Base-by-base conservation (phyloP, 305 asterid genomes). In the Monarda citriodora region DNA sequence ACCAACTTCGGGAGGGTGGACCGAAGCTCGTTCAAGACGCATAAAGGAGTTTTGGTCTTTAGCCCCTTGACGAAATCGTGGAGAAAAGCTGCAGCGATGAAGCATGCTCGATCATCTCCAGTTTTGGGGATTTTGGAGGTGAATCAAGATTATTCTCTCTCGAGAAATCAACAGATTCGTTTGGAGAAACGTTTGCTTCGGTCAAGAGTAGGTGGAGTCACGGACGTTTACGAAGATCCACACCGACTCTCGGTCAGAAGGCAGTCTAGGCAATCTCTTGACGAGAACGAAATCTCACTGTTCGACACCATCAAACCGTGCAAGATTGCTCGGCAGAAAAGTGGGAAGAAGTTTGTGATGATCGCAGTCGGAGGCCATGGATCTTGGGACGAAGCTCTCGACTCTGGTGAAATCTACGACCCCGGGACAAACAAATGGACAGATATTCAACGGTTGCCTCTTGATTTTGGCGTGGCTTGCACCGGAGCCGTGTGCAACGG, bases 201-300 rank as follows among this genome's bases (percentile, higher is more conserved):
- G 62, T 49, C 95, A 16, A 77, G 91, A 69, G 66, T 79, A 45
- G 96, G 88, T 34, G 96, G 95, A 12, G 82, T 69, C 14, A 83
- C 91, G 3, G 96, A 93, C 66, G 96, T 93, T 37, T 93, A 93
- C 9, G 97, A 93, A 74, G 99, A 93, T 75, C 99, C 99, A 52
- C 99, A 93, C 66, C 77, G 99, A 47, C 92, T 87, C 6, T 89
- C 97, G 0, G 84, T 89, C 12, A 72, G 97, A 65, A 87, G 97
- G 37, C 95, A 85, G 50, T 73, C 77, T 8, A 73, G 88, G 59
- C 77, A 72, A 58, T 80, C 91, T 32, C 74, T 72, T 5, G 93
- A 92, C 29, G 98, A 79, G 61, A 87, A 78, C n/a, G 95, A 83
- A 12, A 60, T 50, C 64, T 74, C 88, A 38, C 52, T 64, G 17